Conservation (phyloP, 495 filamentous ascomycete species). For the Daldinia caldariorum region DNA sequence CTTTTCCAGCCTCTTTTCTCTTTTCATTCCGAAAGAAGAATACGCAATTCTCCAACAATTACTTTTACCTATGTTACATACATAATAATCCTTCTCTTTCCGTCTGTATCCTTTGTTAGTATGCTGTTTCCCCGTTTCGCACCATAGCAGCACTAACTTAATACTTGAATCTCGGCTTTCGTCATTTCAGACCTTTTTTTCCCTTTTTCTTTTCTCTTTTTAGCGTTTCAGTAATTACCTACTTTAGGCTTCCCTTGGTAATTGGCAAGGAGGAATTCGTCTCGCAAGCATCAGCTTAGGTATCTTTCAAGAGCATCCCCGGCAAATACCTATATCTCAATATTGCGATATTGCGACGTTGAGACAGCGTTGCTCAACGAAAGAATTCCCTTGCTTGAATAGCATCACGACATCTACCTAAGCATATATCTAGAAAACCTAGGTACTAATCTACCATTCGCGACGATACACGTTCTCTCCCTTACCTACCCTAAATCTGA, state of each 20-base stretch:
- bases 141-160: neutral
- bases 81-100: neutral
- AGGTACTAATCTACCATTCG: neutral
- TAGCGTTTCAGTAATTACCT: constrained; percentile 1
- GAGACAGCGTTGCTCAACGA: neutral
- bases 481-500: neutral
- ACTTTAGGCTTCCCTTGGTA: constrained; percentile 11
- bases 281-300: neutral
- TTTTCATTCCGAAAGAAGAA: neutral
- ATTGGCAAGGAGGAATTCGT: constrained; percentile 27
- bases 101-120: constrained; percentile 11
- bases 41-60: neutral
- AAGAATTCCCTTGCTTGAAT: constrained; percentile 4
- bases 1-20: neutral
- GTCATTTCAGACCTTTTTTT: constrained; percentile 23
- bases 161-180: constrained; percentile 33
- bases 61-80: neutral
- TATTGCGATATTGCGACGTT: neutral
- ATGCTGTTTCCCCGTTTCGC: neutral
- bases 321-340: neutral
- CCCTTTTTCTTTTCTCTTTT: neutral
- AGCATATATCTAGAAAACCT: neutral
- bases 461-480: neutral
- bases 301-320: neutral
- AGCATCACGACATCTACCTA: constrained; percentile 10